phyloP scores from a whole-genome alignment of 441 rosid species.

The Populus hybrid region DNA sequence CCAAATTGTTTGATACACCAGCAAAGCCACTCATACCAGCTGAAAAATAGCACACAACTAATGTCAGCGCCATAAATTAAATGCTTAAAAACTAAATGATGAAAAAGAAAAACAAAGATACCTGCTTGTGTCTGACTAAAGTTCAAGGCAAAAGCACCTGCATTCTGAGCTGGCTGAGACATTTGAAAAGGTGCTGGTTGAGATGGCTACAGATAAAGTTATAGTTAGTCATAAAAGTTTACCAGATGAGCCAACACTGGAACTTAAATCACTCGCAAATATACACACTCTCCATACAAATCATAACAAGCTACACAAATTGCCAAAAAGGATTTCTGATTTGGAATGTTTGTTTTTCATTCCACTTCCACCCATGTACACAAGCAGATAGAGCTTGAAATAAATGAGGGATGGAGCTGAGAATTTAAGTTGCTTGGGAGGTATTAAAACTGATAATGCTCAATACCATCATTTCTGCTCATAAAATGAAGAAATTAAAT shows the following conservation, averaged over 20 bases:
- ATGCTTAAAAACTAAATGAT: not conserved
- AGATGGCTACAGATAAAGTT: conserved; percentile 41
- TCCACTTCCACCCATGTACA: not conserved
- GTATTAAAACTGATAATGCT: not conserved
- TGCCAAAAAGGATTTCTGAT: not conserved
- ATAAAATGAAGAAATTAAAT: not conserved
- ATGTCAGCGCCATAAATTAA: conserved; percentile 11
- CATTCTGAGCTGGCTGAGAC: conserved; percentile 45
- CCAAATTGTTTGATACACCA: conserved; percentile 44
- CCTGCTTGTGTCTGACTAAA: conserved; percentile 60
- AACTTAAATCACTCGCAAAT: not conserved
- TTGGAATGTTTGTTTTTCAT: not conserved
- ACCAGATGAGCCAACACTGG: not conserved
- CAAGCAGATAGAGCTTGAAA: not conserved
- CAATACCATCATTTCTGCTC: not conserved
- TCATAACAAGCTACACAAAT: not conserved
- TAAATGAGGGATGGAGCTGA: not conserved
- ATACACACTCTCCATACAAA: not conserved
- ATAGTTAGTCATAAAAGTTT: conserved; percentile 5
- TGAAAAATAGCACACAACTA: conserved; percentile 19
- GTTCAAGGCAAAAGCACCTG: conserved; percentile 50
- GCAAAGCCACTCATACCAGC: conserved; percentile 36
- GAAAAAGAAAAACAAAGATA: conserved; percentile 11
- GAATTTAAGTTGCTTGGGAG: not conserved
- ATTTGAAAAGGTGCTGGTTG: not conserved